Conservation (phyloP, 306 rosid species). For the Sechiopsis laciniata region DNA sequence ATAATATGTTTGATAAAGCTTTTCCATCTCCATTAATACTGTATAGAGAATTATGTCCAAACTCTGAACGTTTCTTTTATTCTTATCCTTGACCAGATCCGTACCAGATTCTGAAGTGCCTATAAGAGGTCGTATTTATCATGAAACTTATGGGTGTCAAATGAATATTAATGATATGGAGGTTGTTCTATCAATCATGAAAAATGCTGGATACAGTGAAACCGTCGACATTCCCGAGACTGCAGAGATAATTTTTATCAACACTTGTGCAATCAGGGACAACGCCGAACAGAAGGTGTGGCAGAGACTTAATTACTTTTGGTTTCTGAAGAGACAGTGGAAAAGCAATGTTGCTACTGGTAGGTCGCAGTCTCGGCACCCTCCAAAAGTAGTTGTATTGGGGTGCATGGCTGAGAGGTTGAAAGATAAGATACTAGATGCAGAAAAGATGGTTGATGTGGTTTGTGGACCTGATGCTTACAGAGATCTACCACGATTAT, state of each 20-base stretch:
- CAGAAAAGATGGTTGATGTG: constrained; percentile 97
- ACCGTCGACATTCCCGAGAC: constrained; percentile 69
- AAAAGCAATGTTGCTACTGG: constrained; percentile 72
- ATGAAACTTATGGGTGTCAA: constrained; percentile 96
- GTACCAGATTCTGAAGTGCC: constrained; percentile 43
- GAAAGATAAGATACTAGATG: constrained; percentile 83
- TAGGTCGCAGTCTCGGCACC: constrained; percentile 57
- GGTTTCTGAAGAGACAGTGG: constrained; percentile 98
- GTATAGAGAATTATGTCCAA: neutral
- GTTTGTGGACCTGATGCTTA: constrained; percentile 98
- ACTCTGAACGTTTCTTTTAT: neutral
- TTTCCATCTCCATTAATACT: neutral
- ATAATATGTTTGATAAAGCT: neutral
- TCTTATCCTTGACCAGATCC: constrained; percentile 34
- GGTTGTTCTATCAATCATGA: constrained; percentile 80
- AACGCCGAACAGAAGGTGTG: constrained; percentile 96
- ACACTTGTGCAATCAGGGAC: constrained; percentile 96
- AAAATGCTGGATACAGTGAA: constrained; percentile 74
- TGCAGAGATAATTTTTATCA: constrained; percentile 88
- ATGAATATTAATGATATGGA: constrained; percentile 98
- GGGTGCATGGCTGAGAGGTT: constrained; percentile 99
- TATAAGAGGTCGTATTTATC: constrained; percentile 71
- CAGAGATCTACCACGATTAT: constrained; percentile 73
- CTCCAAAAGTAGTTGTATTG: constrained; percentile 90
- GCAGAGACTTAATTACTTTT: constrained; percentile 97